Base-by-base conservation (phyloP, 495 filamentous ascomycete species). In the Talaromyces stipitatus region DNA sequence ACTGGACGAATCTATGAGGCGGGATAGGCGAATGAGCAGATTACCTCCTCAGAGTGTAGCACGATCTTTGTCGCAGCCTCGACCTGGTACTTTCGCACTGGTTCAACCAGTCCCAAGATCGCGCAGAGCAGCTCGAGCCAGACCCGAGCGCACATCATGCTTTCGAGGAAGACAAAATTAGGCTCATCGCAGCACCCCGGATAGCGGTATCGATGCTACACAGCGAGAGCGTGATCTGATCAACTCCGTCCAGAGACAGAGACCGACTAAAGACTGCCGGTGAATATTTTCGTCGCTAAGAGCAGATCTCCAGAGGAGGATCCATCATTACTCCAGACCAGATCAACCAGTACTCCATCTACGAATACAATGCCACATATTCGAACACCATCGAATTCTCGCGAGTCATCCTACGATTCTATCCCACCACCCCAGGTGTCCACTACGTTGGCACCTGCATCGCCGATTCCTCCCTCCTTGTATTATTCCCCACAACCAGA, bases 11-110 rank as follows among this genome's bases (percentile, higher is more conserved):
- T 88, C 84, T 56, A 77, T 78, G 52, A 71, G 73, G 51, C 81
- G 81, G 63, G 83, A 85, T 45, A 83, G 82, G 41, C 85, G 92
- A 33, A 83, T 95, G 68, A 95, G 91, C 71, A 80, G 92, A 50
- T 70, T 98, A 43, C 89, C 91, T 2, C 90, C 90, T 5, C 74
- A 90, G 56, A 89, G 87, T 30, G 88, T 92, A 41, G 87, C 87
- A 24, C 86, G 87, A 61, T 91, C 80, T 62, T 83, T 84, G 66
- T 88, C 75, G 61, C 81, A 79, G 58, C 69, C 79, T 48, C 80
- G 89, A 51, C 88, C 88, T 2, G 85, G 84, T 95, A 89, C 69
- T 87, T 88, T 62, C 82, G 87, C 32, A 85, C 85, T 18, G 75
- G 69, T 10, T 72, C 73, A 4, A 65, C 55, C 70, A 71, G 23